phyloP scores from a whole-genome alignment of 2,329 filamentous ascomycete species.

The Plenodomus tracheiphilus region DNA sequence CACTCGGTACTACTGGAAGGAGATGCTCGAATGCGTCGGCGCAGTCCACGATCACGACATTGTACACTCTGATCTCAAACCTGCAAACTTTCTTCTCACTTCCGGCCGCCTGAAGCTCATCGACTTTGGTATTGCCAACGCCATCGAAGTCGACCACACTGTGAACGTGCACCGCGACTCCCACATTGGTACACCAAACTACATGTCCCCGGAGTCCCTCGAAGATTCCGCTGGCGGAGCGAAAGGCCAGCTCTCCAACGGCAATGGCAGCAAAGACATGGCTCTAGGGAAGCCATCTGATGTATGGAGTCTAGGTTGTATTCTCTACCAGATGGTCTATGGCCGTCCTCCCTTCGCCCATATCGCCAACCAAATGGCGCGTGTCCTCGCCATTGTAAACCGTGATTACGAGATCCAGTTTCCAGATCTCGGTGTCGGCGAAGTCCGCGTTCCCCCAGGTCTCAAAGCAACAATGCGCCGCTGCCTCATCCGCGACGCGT shows the following conservation, averaged over 20 bases:
- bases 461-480: conserved; percentile 60
- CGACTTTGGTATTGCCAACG: conserved; percentile 97
- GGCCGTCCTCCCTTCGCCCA: conserved; percentile 95
- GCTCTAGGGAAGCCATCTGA: conserved; percentile 95
- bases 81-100: conserved; percentile 93
- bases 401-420: conserved; percentile 74
- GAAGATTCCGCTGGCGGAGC: conserved; percentile 75
- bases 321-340: conserved; percentile 97
- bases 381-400: conserved; percentile 85
- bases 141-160: conserved; percentile 92
- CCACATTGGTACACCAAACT: conserved; percentile 94
- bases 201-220: conserved; percentile 96
- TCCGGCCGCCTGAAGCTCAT: conserved; percentile 91
- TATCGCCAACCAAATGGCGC: conserved; percentile 82
- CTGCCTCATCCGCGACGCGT: conserved; percentile 63
- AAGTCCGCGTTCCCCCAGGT: conserved; percentile 57
- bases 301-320: conserved; percentile 94
- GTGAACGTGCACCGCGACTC: conserved; percentile 96
- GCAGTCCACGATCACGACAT: conserved; percentile 89
- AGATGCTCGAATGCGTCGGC: conserved; percentile 95
- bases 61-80: conserved; percentile 95
- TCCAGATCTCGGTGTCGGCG: conserved; percentile 69
- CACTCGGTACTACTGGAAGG: conserved; percentile 97
- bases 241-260: conserved; percentile 47
- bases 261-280: conserved; percentile 70